Evolutionary conservation across 306 rosid genomes (phyloP).

Genomic region (Cicer pinnatifidum): DNA sequence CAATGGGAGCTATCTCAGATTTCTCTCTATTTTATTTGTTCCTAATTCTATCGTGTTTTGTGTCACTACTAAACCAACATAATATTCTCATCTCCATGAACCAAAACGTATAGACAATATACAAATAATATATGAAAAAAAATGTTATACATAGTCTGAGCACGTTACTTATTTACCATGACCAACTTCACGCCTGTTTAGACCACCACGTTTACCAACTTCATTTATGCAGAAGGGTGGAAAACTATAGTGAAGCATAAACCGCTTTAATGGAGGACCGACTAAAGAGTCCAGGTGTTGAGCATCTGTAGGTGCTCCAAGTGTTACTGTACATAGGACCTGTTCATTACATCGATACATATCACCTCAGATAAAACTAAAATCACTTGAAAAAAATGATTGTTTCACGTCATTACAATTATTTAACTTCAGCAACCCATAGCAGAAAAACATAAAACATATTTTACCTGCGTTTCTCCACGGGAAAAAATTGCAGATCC

Average conservation of each 20-base stretch:
- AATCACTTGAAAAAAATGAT: slow-evolving; percentile 15
- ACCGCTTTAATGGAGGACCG: slow-evolving; percentile 86
- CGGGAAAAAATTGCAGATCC: slow-evolving; percentile 90
- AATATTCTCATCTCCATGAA: neutral
- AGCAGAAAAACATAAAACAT: slow-evolving; percentile 34
- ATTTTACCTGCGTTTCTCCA: slow-evolving; percentile 89
- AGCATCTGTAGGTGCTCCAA: slow-evolving; percentile 94
- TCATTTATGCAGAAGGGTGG: slow-evolving; percentile 94
- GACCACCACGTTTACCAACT: slow-evolving; percentile 87
- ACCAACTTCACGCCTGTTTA: slow-evolving; percentile 98
- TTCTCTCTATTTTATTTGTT: neutral
- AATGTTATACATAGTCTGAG: slow-evolving; percentile 9
- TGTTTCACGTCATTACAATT: neutral
- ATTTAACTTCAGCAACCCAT: slow-evolving; percentile 37
- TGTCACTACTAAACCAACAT: neutral
- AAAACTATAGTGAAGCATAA: slow-evolving; percentile 98
- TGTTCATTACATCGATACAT: slow-evolving; percentile 47
- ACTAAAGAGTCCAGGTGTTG: slow-evolving; percentile 87
- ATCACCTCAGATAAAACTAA: slow-evolving; percentile 37
- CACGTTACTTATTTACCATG: slow-evolving; percentile 70
- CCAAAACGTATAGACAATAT: slow-evolving; percentile 13
- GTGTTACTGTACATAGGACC: slow-evolving; percentile 97
- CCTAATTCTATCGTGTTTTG: neutral
- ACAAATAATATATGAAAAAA: neutral
- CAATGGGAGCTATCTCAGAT: neutral